Conservation (phyloP, 2,329 filamentous ascomycete genomes). For the Cladorrhinum sp. region DNA sequence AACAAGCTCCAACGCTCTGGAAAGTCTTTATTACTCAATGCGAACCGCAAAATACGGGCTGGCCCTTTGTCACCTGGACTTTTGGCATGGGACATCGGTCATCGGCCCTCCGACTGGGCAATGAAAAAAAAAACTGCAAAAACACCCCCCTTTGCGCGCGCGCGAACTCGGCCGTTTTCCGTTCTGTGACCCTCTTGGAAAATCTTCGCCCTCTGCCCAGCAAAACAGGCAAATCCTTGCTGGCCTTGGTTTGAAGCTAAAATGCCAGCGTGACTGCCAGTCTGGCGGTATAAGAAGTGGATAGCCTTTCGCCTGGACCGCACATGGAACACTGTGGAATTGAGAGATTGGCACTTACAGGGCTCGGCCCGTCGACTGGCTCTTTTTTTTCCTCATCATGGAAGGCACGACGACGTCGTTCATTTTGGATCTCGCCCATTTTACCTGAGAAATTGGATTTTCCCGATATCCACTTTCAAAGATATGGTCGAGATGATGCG, state of each 20-base stretch:
- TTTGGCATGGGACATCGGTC: neutral
- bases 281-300: neutral
- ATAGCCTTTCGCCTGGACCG: neutral
- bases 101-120: slow-evolving; percentile 10
- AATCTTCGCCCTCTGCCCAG: neutral
- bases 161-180: neutral
- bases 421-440: neutral
- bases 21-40: slow-evolving; percentile 15
- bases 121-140: neutral
- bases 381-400: neutral
- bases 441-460: neutral
- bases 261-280: neutral
- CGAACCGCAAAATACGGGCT: neutral
- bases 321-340: neutral
- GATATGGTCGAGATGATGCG: neutral
- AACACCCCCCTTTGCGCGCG: neutral
- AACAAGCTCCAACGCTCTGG: slow-evolving; percentile 8
- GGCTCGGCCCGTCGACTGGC: neutral
- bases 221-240: neutral
- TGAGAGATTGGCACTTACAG: neutral
- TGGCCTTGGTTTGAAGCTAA: neutral
- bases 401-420: neutral
- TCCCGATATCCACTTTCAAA: too few species aligned
- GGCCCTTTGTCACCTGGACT: slow-evolving; percentile 17
- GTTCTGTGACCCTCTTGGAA: neutral